A percentile compares a stretch with the other conserved stretches of the same genome.
These are phyloP conservation scores for Cardamine resedifolia DNA, from an alignment of 345 rosid species.

Conservation along the genomic window DNA sequence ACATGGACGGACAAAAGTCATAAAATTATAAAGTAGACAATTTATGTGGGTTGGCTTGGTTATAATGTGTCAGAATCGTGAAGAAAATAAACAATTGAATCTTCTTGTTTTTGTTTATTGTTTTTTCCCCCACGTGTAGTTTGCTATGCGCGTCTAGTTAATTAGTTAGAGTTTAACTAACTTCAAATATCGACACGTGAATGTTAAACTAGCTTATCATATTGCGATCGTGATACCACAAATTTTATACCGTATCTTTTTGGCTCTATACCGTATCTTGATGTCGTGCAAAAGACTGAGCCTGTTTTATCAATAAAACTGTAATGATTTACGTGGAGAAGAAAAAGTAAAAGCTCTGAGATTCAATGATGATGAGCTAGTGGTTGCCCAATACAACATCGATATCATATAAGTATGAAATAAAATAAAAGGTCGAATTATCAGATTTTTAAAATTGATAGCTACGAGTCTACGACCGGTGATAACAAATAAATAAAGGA, in stretches of 20 bases:
- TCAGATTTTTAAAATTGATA: not conserved
- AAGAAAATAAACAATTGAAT: not conserved
- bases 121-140: slow-evolving; percentile 3
- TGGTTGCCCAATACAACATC: slow-evolving; percentile 1
- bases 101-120: not conserved
- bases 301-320: not conserved
- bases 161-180: slow-evolving; percentile 2
- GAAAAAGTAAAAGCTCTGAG: not conserved
- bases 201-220: not conserved
- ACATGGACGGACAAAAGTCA: not conserved
- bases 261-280: not conserved
- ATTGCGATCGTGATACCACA: not conserved
- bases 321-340: not conserved
- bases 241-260: not conserved
- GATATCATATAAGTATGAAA: not conserved
- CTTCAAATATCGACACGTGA: slow-evolving; percentile 9
- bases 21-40: not conserved
- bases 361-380: not conserved
- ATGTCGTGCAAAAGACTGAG: not conserved
- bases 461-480: not conserved
- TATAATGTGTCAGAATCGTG: not conserved
- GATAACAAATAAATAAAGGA: not conserved
- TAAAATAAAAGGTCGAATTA: not conserved
- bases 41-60: not conserved
- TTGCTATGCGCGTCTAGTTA: not conserved